Evolutionary conservation across 2,329 filamentous ascomycete genomes (phyloP), one percentile per base, ranked within the genome.

Genomic region (Fusarium burgessii): DNA sequence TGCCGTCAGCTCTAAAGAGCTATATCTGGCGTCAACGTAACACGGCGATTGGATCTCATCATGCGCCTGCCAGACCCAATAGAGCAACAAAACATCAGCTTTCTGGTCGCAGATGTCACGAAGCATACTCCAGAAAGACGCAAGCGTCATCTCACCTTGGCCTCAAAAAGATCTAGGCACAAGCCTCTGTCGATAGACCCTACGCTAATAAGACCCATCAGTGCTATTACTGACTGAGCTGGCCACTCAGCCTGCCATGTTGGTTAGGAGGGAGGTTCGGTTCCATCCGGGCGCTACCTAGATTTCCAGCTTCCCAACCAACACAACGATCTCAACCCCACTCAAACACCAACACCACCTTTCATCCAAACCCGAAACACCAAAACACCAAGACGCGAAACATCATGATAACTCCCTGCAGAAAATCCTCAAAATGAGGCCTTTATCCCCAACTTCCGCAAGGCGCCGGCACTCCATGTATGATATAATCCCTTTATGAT

Each of bases 321-420:
- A 58, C 38, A 41, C 18, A 45, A 50, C 59, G 32, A 63, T 50
- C 56, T 51, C 25, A 55, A 54, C 66, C 51, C 66, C 49, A 68
- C 58, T 20, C 59, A 54, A 52, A 62, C 50, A 41, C 41, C 29
- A 46, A 65, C 69, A 63, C 35, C 62, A 57, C 52, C 62, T 61
- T 20, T 38, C 41, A 50, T 23, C 51, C 49, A 54, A 45, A 41
- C 35, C 36, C 62, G 60, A 72, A 69, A 60, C 66, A 70, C 29
- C 58, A 67, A 73, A 72, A 72, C 58, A 69, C 52, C 54, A 74
- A 70, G 61, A 65, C 61, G 41, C 66, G 72, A 73, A 74, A 74
- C 67, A 66, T 65, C 57, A 49, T 51, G 58, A 71, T 46, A 56
- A 8, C 42, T 47, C 64, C 50, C 50, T 73, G 56, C 58, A 61